These are phyloP conservation scores for Geosmithia flava DNA, from an alignment of 2,329 filamentous ascomycete genomes.

Conservation along the genomic window DNA sequence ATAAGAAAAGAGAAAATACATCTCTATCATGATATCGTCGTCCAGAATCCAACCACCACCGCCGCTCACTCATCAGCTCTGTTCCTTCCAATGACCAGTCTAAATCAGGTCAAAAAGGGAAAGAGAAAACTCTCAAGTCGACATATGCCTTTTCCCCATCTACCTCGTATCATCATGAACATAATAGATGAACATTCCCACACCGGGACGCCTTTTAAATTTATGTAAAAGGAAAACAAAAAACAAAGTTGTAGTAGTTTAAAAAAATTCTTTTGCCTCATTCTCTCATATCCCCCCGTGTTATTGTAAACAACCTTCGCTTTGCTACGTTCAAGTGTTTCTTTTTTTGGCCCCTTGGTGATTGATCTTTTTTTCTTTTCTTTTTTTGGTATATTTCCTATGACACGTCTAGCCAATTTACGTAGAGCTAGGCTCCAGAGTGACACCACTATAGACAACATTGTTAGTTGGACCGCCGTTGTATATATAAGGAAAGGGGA, in stretches of 20 bases:
- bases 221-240: background rate
- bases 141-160: background rate
- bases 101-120: background rate
- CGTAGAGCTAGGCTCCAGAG: slow-evolving; percentile 35
- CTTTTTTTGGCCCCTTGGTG: background rate
- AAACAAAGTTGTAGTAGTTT: too few relatives aligned
- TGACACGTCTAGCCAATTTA: background rate
- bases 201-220: background rate
- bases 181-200: background rate
- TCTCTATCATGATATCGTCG: too few relatives aligned
- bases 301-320: background rate
- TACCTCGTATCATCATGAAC: background rate
- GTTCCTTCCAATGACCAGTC: too few relatives aligned
- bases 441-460: slow-evolving; percentile 33
- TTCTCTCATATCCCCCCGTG: background rate
- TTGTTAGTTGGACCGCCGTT: slow-evolving; percentile 1
- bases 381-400: background rate
- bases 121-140: background rate
- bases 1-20: too few relatives aligned
- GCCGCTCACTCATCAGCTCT: too few relatives aligned
- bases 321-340: background rate
- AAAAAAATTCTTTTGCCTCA: background rate
- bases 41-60: too few relatives aligned
- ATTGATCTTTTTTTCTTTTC: background rate
- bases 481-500: background rate